These are phyloP conservation scores for Nasturtium officinale DNA, from an alignment of 345 rosid species.

Conservation along the genomic window DNA sequence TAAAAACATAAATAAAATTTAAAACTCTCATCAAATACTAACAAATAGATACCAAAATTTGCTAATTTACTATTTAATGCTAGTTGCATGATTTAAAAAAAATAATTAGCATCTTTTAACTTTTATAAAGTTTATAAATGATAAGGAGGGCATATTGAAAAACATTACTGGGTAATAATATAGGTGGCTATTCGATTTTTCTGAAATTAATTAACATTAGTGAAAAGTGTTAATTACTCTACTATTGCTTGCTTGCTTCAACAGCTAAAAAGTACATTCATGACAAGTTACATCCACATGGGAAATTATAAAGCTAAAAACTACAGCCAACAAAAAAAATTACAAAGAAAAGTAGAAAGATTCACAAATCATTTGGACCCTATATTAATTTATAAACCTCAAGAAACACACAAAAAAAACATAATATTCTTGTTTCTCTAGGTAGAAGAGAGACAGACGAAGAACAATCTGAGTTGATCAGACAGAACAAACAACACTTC, in stretches of 20 bases:
- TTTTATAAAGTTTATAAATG: constrained; percentile 3
- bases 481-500: constrained; percentile 40
- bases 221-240: constrained; percentile 1
- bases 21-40: too few relatives aligned
- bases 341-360: constrained; percentile 22
- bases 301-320: constrained; percentile 18
- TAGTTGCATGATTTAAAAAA: not conserved
- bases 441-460: constrained; percentile 16
- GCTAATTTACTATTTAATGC: not conserved
- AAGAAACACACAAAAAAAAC: constrained; percentile 12
- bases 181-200: constrained; percentile 23
- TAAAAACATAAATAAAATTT: too few relatives aligned
- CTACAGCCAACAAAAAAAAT: constrained; percentile 18
- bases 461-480: constrained; percentile 37
- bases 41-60: not conserved
- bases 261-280: constrained; percentile 25
- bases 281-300: constrained; percentile 37
- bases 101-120: not conserved
- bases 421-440: constrained; percentile 22
- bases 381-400: constrained; percentile 38
- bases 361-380: constrained; percentile 37
- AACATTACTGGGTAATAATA: constrained; percentile 5
- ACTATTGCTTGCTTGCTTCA: constrained; percentile 21
- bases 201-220: not conserved
- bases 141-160: constrained; percentile 7